Base-by-base conservation (phyloP, 352 stramenopile genomes). In the Paralagenidium karlingii region DNA sequence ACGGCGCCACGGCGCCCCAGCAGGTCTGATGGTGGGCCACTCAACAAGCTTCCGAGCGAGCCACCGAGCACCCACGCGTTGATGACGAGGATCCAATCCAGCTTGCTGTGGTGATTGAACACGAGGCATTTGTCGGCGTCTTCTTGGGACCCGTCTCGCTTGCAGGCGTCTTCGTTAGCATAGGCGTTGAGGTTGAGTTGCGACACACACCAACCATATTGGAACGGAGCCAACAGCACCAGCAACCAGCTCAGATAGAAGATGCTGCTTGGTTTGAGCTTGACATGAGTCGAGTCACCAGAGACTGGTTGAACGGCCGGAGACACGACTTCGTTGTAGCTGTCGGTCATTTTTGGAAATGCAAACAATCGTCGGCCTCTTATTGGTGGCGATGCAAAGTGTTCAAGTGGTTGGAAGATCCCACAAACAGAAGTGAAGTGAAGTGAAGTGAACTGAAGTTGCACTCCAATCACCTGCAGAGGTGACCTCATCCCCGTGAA, bases 151-250 rank as follows among this genome's bases (percentile, higher is more conserved):
- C 1, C 58, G 61, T 3, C 47, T 38, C 0, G 50, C 56, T 28
- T 55, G 45, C 70, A 84, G 24, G 58, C 53, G 11, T 61, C 49
- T 18, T 59, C 55, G 50, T 75, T 47, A 41, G 75, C 58, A 50
- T 75, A 82, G 8, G 52, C 45, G n/a, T 56, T 70, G 21, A 76
- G 53, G 53, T 84, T 84, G 50, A 84, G 51, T 38, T 88, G 74
- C 9, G 60, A 62, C 5, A 68, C 63, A 9, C 61, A 68, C 74
- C 68, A 55, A 45, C 68, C 58, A 46, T 66, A 63, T 54, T 83
- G 66, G 42, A 68, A 58, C 8, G 64, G 39, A 26, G 70, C 63
- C 18, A 85, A 37, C 28, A 80, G 34, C 29, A 53, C 47, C 18
- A 88, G 48, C 5, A 58, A 24, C 6, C 67, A 47, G 29, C 69